Conservation (phyloP, 2,329 filamentous ascomycete genomes). For the Penicillium corylophilum region DNA sequence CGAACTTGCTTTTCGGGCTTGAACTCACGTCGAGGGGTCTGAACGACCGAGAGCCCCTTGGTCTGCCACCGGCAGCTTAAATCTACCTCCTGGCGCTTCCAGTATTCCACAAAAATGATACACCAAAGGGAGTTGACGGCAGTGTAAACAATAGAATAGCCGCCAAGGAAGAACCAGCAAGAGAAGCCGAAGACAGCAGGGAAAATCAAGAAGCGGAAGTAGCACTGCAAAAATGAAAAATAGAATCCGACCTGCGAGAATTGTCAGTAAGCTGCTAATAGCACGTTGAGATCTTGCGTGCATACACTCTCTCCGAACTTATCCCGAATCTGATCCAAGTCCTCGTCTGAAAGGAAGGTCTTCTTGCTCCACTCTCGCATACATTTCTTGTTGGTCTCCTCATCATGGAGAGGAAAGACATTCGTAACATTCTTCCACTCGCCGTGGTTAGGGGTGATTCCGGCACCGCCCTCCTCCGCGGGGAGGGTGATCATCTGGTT, state of each 20-base stretch:
- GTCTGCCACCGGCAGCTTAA: conserved; percentile 89
- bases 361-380: conserved; percentile 69
- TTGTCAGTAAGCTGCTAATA: conserved; percentile 3
- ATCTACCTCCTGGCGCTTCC: conserved; percentile 91
- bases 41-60: conserved; percentile 78
- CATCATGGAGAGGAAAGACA: conserved; percentile 78
- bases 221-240: conserved; percentile 92
- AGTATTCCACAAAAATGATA: conserved; percentile 89
- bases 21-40: conserved; percentile 75
- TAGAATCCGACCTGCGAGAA: conserved; percentile 75
- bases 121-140: conserved; percentile 80
- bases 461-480: conserved; percentile 72
- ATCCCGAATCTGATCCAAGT: conserved; percentile 73
- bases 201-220: conserved; percentile 81
- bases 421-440: conserved; percentile 72
- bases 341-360: conserved; percentile 52
- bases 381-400: conserved; percentile 73
- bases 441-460: conserved; percentile 67
- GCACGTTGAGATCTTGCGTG: not conserved
- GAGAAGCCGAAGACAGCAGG: conserved; percentile 77
- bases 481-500: conserved; percentile 80
- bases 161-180: conserved; percentile 78
- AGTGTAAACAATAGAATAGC: conserved; percentile 81
- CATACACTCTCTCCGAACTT: conserved; percentile 67
- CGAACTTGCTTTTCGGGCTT: conserved; percentile 71